Base-by-base conservation (phyloP, 768 basidiomycete species). In the Amanita pseudoporphyria region DNA sequence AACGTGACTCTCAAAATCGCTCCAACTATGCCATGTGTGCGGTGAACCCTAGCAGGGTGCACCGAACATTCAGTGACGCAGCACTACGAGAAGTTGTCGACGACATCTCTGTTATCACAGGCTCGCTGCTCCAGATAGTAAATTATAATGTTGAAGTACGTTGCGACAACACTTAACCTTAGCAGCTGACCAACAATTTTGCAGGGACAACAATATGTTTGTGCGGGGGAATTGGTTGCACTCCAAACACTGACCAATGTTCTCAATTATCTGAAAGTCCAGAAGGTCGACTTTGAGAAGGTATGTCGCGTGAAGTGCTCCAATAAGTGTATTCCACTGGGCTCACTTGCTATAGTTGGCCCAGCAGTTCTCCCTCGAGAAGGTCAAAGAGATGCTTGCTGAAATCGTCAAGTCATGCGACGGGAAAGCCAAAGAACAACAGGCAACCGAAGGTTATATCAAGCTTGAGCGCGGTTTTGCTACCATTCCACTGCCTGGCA, bases 21-120 rank as follows among this genome's bases (percentile, higher is more conserved):
- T 95, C 91, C 21, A 92, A 94, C 63, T 99, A 97, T 59, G 94
- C 92, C 7, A 98, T 99, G 96, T 94, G 93, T 66, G 95, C 96
- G n/a, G 88, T 96, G 58, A 98, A 99, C 65, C 95, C 95, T 3
- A 85, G 90, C 57, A 86, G 95, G 49, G 89, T 99, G 54, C 90
- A 91, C 30, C 85, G 84, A 64, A 84, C 89, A 1, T 99, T 99
- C 74, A 92, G 82, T 55, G 96, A 99, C 52, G 81, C 84, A 1
- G 95, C 94, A 5, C 77, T 99, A n/a, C 81, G 95, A 32, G 96
- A 98, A 67, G 92, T 99, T 42, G 95, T 99, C 42, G 94, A 98
- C 56, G 78, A 77, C 47, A 95, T 99, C 58, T 76, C 88, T 4
- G 73, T 77, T 26, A 71, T 75, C 33, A 91, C 87, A 9, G 77